Evolutionary conservation across 73 alveolate genomes (phyloP).

Genomic region (Tetrahymena thermophila): DNA sequence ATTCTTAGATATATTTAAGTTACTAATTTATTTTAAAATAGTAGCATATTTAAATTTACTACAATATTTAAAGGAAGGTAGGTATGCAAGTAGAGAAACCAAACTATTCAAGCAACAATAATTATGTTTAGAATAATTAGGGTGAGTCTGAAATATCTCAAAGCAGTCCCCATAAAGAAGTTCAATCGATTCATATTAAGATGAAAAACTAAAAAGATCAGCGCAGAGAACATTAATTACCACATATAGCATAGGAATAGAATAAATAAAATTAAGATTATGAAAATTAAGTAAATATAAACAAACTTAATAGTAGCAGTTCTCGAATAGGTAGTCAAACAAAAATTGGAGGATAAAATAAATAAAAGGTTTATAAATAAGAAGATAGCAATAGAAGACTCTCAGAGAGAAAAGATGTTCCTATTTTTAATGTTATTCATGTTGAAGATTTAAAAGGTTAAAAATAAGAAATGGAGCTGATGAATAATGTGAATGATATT

Average conservation of each 20-base stretch:
- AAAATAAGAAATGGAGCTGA: background rate
- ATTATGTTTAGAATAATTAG: background rate
- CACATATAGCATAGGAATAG: background rate
- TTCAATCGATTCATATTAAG: background rate
- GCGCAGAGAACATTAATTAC: background rate
- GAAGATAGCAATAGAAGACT: background rate
- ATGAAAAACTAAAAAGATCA: background rate
- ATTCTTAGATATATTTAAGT: background rate
- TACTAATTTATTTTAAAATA: background rate
- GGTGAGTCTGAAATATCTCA: background rate
- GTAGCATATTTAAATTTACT: background rate
- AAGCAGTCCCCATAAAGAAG: background rate
- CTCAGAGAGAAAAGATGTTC: background rate
- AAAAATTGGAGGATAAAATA: background rate
- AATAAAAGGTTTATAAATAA: background rate
- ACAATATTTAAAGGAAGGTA: background rate
- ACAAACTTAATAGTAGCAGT: background rate
- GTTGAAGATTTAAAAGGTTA: background rate
- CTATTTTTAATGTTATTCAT: background rate
- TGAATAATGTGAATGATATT: background rate
- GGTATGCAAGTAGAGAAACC: background rate
- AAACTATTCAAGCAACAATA: background rate
- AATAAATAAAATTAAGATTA: background rate
- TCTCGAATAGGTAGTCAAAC: background rate
- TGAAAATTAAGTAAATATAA: background rate